phyloP scores from a whole-genome alignment of 176 grass and related monocot species.

The Typha latifolia region DNA sequence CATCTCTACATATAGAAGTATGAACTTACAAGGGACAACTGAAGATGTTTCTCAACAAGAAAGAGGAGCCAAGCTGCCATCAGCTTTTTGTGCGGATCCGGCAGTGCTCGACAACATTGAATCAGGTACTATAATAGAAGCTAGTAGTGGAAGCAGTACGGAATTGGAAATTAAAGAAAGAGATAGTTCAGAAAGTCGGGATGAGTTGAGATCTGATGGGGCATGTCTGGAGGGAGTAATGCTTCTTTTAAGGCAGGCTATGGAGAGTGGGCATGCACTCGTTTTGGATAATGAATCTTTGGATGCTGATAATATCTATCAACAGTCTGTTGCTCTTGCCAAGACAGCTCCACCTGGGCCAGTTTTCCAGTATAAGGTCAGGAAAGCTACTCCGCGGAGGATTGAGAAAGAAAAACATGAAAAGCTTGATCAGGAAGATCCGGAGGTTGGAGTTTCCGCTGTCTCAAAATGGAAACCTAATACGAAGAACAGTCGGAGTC shows the following conservation, averaged over 20 bases:
- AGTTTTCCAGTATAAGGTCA: slow-evolving; percentile 22
- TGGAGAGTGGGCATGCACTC: slow-evolving; percentile 44
- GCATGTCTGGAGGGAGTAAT: slow-evolving; percentile 49
- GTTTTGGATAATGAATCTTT: slow-evolving; percentile 39
- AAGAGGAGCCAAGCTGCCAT: not conserved
- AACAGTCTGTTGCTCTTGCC: slow-evolving; percentile 52
- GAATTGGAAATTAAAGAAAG: slow-evolving; percentile 15
- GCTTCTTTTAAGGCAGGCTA: slow-evolving; percentile 58
- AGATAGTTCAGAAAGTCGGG: slow-evolving; percentile 11
- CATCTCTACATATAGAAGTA: slow-evolving; percentile 10
- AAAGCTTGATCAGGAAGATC: slow-evolving; percentile 17
- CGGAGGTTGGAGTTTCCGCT: slow-evolving; percentile 15
- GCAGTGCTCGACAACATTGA: not conserved
- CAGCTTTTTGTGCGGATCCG: not conserved
- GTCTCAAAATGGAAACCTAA: slow-evolving; percentile 25
- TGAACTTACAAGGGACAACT: not conserved
- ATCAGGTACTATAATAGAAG: not conserved
- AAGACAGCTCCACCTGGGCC: slow-evolving; percentile 46
- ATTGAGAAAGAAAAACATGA: slow-evolving; percentile 19
- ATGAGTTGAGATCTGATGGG: not conserved
- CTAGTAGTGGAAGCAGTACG: slow-evolving; percentile 10
- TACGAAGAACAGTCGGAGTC: slow-evolving; percentile 14
- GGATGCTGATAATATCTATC: slow-evolving; percentile 53
- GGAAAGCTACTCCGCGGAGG: slow-evolving; percentile 13
- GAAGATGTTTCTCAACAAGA: not conserved